Conservation (phyloP, 352 stramenopile genomes). For the Peronospora farinosa region DNA sequence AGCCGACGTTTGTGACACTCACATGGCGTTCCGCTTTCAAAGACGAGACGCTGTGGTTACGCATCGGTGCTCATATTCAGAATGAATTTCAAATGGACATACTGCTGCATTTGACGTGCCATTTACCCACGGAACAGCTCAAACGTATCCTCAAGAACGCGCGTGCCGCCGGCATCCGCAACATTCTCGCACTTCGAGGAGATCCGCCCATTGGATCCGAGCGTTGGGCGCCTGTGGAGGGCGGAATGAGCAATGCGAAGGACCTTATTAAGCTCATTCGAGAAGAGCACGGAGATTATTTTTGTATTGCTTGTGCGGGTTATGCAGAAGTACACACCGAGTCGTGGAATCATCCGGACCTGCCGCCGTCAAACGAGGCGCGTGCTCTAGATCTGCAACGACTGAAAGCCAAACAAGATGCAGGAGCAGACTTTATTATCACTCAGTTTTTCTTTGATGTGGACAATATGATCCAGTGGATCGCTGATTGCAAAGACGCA, state of each 20-base stretch:
- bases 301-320: slow-evolving; percentile 94
- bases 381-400: slow-evolving; percentile 90
- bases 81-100: slow-evolving; percentile 83
- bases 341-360: slow-evolving; percentile 78
- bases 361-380: slow-evolving; percentile 74
- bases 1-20: slow-evolving; percentile 84
- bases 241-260: slow-evolving; percentile 90
- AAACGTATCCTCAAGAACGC: slow-evolving; percentile 61
- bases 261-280: slow-evolving; percentile 97
- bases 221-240: slow-evolving; percentile 74
- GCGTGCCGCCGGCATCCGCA: slow-evolving; percentile 88
- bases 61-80: slow-evolving; percentile 84
- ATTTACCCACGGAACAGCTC: slow-evolving; percentile 60
- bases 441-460: slow-evolving; percentile 99
- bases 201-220: slow-evolving; percentile 92
- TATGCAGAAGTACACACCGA: slow-evolving; percentile 93
- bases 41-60: slow-evolving; percentile 85
- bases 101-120: slow-evolving; percentile 75
- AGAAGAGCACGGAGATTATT: slow-evolving; percentile 93
- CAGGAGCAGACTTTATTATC: slow-evolving; percentile 97
- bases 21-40: slow-evolving; percentile 88
- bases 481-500: slow-evolving; percentile 86
- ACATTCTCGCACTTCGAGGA: slow-evolving; percentile 97
- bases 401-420: slow-evolving; percentile 96
- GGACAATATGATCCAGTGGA: slow-evolving; percentile 93